Evolutionary conservation across 495 filamentous ascomycete genomes (phyloP).

Genomic region (Rhypophila decipiens): DNA sequence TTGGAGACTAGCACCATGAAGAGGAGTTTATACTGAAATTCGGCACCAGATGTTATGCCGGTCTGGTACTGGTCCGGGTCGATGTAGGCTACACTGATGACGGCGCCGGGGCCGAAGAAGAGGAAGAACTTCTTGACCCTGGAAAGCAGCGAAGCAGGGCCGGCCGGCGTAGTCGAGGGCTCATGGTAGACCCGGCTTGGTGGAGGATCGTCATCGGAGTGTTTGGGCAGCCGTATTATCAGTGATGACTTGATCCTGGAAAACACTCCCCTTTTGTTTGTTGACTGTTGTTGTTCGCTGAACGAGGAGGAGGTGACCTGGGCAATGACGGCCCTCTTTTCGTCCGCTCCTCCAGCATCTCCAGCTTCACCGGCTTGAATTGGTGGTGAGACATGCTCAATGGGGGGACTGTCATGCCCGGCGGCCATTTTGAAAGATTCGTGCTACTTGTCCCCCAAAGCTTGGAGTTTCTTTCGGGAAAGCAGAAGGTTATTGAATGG

Average conservation of each 20-base stretch:
- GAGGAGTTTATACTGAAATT: slow-evolving; percentile 21
- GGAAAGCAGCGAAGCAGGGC: background rate
- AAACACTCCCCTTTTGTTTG: too few relatives aligned
- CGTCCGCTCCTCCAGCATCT: background rate
- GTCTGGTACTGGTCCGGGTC: slow-evolving; percentile 27
- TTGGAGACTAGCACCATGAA: slow-evolving; percentile 25
- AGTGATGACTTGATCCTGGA: background rate
- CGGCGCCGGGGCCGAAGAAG: slow-evolving; percentile 16
- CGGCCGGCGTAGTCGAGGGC: background rate
- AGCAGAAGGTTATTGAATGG: too few relatives aligned
- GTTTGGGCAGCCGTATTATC: background rate
- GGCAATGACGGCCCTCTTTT: background rate
- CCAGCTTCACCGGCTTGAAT: slow-evolving; percentile 1
- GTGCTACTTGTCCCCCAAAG: too few relatives aligned
- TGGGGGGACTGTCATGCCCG: too few relatives aligned
- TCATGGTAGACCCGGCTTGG: slow-evolving; percentile 4
- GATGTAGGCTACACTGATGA: slow-evolving; percentile 19
- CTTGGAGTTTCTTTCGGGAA: too few relatives aligned
- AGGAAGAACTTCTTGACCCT: slow-evolving; percentile 12
- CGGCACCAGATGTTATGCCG: slow-evolving; percentile 17
- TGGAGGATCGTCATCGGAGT: background rate
- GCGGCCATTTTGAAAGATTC: too few relatives aligned
- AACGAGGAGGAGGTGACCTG: background rate
- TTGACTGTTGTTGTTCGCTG: too few relatives aligned
- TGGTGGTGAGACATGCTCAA: too few relatives aligned